Base-by-base conservation (phyloP, 2,329 filamentous ascomycete genomes). In the Leptosphaerulina australis region DNA sequence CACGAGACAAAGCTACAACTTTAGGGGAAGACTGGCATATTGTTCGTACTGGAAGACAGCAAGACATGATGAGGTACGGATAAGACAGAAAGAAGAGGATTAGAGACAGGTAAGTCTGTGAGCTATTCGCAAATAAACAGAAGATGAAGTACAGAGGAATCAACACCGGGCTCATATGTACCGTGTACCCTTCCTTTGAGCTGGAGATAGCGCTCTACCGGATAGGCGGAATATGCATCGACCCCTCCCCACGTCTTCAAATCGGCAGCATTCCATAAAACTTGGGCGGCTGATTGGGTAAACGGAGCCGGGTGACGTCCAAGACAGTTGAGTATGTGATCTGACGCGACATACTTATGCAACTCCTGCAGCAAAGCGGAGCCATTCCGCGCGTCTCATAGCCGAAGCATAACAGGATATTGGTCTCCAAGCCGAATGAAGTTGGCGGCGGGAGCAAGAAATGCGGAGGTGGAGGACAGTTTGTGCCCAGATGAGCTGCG, bases 241-340 rank as follows among this genome's bases (percentile, higher is more conserved):
- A 63, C 65, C 65, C 66, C 68, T 69, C 66, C n/a, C 55, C 48
- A 28, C 49, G 40, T 46, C 41, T 36, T 45, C 46, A 35, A 35
- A 26, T 44, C 34, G 45, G 44, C 37, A 43, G 48, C 20, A 28
- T 29, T 46, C 44, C 41, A 51, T 41, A 37, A 33, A 41, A 31
- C 41, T 41, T 28, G 44, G 14, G 35, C 31, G 40, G 31, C 39
- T 36, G 25, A 26, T 59, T 56, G 58, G 55, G 48, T 15, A 33
- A 51, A 55, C 50, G 22, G 29, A 33, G 18, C 46, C 53, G 31
- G 5, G 47, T 53, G 53, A 58, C 50, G 58, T 56, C 8, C 31
- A 28, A 30, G 38, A 29, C 21, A 7, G 33, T 14, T 35, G 40
- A 44, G 44, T 20, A 14, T 25, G 28, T 18, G 21, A 25, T 47